phyloP scores from a whole-genome alignment of 2,329 filamentous ascomycete species.

The Didymella keratinophila region DNA sequence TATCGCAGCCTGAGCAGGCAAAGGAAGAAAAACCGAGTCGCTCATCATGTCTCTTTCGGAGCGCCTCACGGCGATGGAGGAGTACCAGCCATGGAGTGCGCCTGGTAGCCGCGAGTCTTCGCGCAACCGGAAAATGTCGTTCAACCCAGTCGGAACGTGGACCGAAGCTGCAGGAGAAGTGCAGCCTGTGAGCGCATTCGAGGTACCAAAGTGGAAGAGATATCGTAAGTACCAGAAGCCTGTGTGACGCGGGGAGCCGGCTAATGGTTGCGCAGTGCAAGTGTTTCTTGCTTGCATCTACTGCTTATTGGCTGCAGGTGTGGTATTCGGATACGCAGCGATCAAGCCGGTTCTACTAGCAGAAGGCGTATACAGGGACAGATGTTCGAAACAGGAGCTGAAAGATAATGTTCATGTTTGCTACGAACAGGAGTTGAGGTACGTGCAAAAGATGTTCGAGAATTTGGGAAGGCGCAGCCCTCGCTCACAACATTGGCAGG shows the following conservation, averaged over 20 bases:
- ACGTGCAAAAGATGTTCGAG: constrained; percentile 58
- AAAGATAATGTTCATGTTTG: constrained; percentile 45
- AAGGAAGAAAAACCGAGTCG: constrained; percentile 1
- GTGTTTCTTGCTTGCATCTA: constrained; percentile 73
- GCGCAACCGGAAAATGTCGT: constrained; percentile 57
- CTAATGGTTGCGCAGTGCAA: constrained; percentile 63
- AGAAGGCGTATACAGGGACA: constrained; percentile 49
- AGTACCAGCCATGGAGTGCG: constrained; percentile 52
- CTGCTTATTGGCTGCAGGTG: constrained; percentile 76
- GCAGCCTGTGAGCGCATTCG: constrained; percentile 58
- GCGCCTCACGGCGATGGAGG: constrained; percentile 52
- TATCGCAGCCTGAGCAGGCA: not conserved
- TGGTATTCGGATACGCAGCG: constrained; percentile 53
- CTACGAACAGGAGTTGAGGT: constrained; percentile 52
- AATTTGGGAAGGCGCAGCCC: constrained; percentile 56
- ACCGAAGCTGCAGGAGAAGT: constrained; percentile 51
- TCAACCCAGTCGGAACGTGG: constrained; percentile 60
- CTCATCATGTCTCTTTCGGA: constrained; percentile 51
- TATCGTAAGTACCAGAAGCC: constrained; percentile 54
- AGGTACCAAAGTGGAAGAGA: constrained; percentile 62
- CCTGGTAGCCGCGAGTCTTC: constrained; percentile 46
- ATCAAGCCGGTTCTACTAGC: constrained; percentile 52
- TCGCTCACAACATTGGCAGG: constrained; percentile 55
- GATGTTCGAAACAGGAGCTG: constrained; percentile 49
- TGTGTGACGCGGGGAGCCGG: constrained; percentile 2